These are phyloP conservation scores for Ganoderma sinense DNA, from an alignment of 1,284 basidiomycete species.

Conservation along the genomic window DNA sequence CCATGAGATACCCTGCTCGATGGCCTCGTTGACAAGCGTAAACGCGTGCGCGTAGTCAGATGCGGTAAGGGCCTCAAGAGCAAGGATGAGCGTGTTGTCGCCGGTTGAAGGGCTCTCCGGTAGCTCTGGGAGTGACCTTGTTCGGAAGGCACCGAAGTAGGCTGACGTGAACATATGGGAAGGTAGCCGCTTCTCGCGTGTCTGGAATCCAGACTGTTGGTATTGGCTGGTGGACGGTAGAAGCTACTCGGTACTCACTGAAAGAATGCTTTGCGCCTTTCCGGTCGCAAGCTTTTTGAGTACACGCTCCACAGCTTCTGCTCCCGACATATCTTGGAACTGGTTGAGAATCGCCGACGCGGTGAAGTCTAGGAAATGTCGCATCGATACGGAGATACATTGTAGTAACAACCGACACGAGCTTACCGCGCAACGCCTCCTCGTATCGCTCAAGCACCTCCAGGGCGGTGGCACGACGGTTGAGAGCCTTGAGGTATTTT, in stretches of 20 bases:
- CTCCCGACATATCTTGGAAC: conserved; percentile 87
- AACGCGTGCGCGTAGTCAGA: conserved; percentile 90
- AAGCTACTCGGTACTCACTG: conserved; percentile 45
- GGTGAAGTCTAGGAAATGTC: conserved; percentile 80
- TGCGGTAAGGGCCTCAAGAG: conserved; percentile 86
- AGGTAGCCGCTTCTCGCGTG: conserved; percentile 86
- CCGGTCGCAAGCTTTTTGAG: conserved; percentile 84
- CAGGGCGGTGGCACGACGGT: conserved; percentile 88
- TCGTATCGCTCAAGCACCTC: conserved; percentile 83
- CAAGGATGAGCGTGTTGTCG: conserved; percentile 85
- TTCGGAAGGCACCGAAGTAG: conserved; percentile 97
- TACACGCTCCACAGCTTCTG: conserved; percentile 90
- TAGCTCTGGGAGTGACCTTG: conserved; percentile 74
- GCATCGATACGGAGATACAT: not conserved
- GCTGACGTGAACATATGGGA: conserved; percentile 94
- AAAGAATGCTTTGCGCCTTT: conserved; percentile 78
- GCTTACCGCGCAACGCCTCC: conserved; percentile 81
- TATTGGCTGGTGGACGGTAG: too few species aligned
- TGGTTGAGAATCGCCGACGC: conserved; percentile 94
- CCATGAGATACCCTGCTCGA: conserved; percentile 89
- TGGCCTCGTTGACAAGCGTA: conserved; percentile 83
- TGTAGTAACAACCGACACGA: not conserved
- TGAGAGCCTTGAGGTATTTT: conserved; percentile 94
- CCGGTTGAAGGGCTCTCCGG: conserved; percentile 83
- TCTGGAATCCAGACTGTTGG: conserved; percentile 46